phyloP scores from a whole-genome alignment of 306 rosid species.

The Castanea crenata region DNA sequence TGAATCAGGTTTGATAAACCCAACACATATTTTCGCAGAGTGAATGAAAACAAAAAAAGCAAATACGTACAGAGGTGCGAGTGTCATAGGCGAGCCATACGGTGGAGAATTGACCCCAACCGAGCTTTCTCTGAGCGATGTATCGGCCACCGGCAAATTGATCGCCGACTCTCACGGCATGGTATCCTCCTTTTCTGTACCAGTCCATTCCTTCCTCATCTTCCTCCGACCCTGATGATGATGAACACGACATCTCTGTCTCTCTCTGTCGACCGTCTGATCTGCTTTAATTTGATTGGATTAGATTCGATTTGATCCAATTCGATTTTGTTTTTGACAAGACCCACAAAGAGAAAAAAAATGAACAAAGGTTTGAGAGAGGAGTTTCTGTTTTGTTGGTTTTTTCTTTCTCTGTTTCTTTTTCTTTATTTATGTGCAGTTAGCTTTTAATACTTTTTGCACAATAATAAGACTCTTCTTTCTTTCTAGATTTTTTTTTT shows the following conservation, averaged over 20 bases:
- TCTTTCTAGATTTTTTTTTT: not conserved
- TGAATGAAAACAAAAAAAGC: not conserved
- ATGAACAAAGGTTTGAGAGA: not conserved
- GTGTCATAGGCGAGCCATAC: conserved; percentile 97
- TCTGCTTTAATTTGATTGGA: not conserved
- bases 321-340: not conserved
- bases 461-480: not conserved
- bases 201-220: conserved; percentile 92
- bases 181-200: conserved; percentile 93
- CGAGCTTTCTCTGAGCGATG: conserved; percentile 86
- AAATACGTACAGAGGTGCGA: conserved; percentile 51
- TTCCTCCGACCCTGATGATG: conserved; percentile 94
- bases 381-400: no score
- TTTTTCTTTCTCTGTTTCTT: no score
- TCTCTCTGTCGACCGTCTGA: conserved; percentile 19
- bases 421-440: not conserved
- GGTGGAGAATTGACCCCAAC: conserved; percentile 98
- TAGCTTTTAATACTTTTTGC: not conserved
- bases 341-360: not conserved
- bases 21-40: not conserved
- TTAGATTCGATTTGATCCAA: not conserved
- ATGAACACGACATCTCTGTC: conserved; percentile 73
- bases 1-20: not conserved
- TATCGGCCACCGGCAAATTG: conserved; percentile 86
- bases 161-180: conserved; percentile 90